Base-by-base conservation (phyloP, 345 rosid genomes). In the Nephelium lappaceum region DNA sequence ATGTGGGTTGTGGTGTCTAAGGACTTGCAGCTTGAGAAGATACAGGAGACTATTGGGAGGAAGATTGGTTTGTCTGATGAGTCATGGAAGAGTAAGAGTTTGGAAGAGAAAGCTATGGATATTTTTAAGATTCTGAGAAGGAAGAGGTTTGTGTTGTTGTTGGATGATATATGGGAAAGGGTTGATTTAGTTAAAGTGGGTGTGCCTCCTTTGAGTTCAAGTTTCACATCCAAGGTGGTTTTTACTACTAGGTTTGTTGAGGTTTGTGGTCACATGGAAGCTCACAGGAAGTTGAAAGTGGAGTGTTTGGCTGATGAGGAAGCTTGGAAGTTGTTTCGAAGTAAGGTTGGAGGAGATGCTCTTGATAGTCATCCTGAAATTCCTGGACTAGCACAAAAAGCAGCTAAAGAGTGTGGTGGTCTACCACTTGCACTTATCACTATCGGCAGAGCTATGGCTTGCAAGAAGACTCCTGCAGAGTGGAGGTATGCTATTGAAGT, bases 401-500 rank as follows among this genome's bases (percentile, higher is more conserved):
- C 47, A 21, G 77, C 57, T n/a, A 61, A 61, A 8, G 77, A 73
- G 7, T 73, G 77, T 4, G 68, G 77, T 24, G 77, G 68, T 61
- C 65, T 73, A 4, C 77, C 77, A 8, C 77, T 73, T 61, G 57
- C 77, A 8, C 77, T 73, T 12, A 42, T 73, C 47, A 42, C 55
- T 14, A 16, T 62, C 24, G 77, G 68, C 15, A 36, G 67, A 23
- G 76, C 76, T 11, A 73, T 73, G 77, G 57, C 57, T 61, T 73
- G 23, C 55, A 61, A 23, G 57, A 60, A 42, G 24, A 9, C 77
- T 14, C 68, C 25, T 4, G 55, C 27, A 23, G 77, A 61, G 42
- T 73, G 68, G 77, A 38, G 25, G 9, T 43, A 73, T 73, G 77
- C 77, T 21, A 42, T 63, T 75, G 15, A 75, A 55, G 58, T 75